phyloP scores from a whole-genome alignment of 257 asterid species.

The Solanum clarkiae region DNA sequence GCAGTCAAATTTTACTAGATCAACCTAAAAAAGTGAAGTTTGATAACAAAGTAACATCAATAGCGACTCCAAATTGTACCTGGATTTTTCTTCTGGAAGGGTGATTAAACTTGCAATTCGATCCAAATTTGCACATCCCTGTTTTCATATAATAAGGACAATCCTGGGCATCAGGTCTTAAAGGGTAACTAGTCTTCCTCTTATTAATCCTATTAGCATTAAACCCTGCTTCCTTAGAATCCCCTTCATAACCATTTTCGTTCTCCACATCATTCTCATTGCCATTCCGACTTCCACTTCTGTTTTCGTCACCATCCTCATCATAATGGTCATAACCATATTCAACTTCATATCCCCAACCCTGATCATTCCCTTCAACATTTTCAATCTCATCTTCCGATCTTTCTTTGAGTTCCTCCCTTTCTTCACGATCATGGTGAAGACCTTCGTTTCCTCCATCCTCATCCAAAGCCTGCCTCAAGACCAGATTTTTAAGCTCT shows the following conservation, averaged over 20 bases:
- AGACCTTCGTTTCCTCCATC: neutral
- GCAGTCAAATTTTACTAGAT: neutral
- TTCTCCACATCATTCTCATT: neutral
- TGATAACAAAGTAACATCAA: neutral
- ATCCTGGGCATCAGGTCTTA: slow-evolving; percentile 85
- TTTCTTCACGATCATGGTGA: neutral
- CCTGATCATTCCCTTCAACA: slow-evolving; percentile 2
- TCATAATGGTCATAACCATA: neutral
- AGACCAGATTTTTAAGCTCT: slow-evolving; percentile 2
- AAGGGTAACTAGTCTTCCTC: slow-evolving; percentile 41
- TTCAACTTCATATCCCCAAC: neutral
- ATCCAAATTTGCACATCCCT: slow-evolving; percentile 76
- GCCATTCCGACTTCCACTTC: neutral
- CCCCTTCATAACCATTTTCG: neutral
- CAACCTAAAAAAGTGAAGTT: neutral
- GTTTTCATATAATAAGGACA: slow-evolving; percentile 66
- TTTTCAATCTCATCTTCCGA: neutral
- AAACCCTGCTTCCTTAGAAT: slow-evolving; percentile 2
- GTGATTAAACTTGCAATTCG: slow-evolving; percentile 84
- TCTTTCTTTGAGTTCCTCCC: neutral
- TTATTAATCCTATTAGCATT: slow-evolving; percentile 9
- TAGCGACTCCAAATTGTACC: slow-evolving; percentile 18
- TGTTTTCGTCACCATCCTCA: neutral
- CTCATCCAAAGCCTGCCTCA: neutral
- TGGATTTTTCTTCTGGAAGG: slow-evolving; percentile 55